Evolutionary conservation across 345 rosid species (phyloP), one percentile per base, ranked within the genome.

Genomic region (Syzygium aqueum): DNA sequence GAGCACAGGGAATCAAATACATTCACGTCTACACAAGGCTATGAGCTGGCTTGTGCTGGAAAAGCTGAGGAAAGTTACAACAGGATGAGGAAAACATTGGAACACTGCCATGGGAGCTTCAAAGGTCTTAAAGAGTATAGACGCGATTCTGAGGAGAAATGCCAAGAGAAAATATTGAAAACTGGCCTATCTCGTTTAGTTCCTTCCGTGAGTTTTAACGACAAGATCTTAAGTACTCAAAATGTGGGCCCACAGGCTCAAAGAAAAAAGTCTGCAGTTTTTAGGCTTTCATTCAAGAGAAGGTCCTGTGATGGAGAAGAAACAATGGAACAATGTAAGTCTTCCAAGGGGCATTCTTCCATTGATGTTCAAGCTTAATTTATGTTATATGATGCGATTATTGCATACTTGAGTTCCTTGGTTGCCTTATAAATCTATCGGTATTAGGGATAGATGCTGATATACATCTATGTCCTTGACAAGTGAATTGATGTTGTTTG

Each of bases 281-380:
- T 89, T 83, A 89, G 92, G 85, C 93, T 94, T 90, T 95, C 97
- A 21, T 92, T 94, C 87, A 94, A 94, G 89, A 92, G 95, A 89
- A 92, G 90, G 91, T 95, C 97, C 22, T 93, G 92, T 21, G 95
- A 94, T 27, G 96, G 94, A 56, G 98, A 94, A 84, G 95, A 93
- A 88, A 89, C 87, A 51, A 85, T 77, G 4, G 93, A 92, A 73
- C 93, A 88, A 7, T 77, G 98, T 95, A 89, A 91, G 96, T 85
- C 40, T 84, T 54, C 54, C 25, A 33, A 73, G 80, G 80, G 49
- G 27, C 80, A 49, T 73, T n/a, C 54, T 51, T 84, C 27, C 46
- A 30, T 33, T 84, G 33, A 49, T 51, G 11, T 84, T 84, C 37
- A 11, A 27, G 43, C 56, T 52, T n/a, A 51, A 84, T 51, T 84